Conservation (phyloP, 2,329 filamentous ascomycete genomes). For the Aureobasidium musti region DNA sequence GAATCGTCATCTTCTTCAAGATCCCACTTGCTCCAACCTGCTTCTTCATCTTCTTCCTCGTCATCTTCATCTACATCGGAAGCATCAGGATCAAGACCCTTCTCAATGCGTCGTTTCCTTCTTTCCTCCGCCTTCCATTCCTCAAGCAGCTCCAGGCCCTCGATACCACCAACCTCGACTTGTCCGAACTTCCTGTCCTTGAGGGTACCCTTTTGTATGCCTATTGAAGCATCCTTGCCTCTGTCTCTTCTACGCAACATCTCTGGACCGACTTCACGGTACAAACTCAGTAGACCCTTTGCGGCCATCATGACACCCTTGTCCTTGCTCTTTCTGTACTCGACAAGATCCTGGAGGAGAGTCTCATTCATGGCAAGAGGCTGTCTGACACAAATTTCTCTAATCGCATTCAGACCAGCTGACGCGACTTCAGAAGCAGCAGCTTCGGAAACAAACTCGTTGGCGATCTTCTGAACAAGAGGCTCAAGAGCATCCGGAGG, state of each 20-base stretch:
- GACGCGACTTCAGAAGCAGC: slow-evolving; percentile 87
- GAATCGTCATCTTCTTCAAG: slow-evolving; percentile 61
- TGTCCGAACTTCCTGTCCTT: slow-evolving; percentile 81
- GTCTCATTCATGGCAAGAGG: slow-evolving; percentile 96
- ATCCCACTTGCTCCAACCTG: slow-evolving; percentile 60
- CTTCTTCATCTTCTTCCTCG: slow-evolving; percentile 59
- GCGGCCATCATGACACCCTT: slow-evolving; percentile 99
- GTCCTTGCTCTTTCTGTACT: slow-evolving; percentile 96
- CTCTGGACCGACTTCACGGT: slow-evolving; percentile 86
- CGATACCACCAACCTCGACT: slow-evolving; percentile 76
- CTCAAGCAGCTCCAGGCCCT: slow-evolving; percentile 87
- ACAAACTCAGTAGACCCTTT: slow-evolving; percentile 85
- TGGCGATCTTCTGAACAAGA: slow-evolving; percentile 90
- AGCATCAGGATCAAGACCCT: slow-evolving; percentile 64
- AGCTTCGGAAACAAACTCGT: slow-evolving; percentile 96
- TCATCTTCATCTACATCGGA: slow-evolving; percentile 63
- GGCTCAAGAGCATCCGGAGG: slow-evolving; percentile 92
- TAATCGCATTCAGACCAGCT: slow-evolving; percentile 89
- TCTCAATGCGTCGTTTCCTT: slow-evolving; percentile 69
- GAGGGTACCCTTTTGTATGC: slow-evolving; percentile 71
- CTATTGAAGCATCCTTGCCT: slow-evolving; percentile 87
- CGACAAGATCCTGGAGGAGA: slow-evolving; percentile 89
- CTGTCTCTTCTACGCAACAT: slow-evolving; percentile 86
- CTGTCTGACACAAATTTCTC: slow-evolving; percentile 89
- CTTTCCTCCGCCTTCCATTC: slow-evolving; percentile 92